phyloP scores from a whole-genome alignment of 2,329 filamentous ascomycete species.

The Fusarium newnesense region DNA sequence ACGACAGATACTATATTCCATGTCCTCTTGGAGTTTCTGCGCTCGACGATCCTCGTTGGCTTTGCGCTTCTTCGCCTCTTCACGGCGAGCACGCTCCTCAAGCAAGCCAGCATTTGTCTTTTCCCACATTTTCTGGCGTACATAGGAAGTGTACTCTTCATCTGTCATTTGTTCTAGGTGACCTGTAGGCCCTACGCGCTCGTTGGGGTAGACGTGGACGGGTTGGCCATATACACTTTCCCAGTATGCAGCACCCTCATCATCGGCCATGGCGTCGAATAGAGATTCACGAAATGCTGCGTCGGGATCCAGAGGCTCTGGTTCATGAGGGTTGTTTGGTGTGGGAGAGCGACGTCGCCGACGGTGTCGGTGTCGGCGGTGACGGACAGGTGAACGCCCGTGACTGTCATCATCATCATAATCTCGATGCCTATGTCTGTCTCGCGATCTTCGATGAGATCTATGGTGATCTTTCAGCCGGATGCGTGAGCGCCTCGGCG shows the following conservation, averaged over 20 bases:
- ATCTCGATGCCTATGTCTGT: conserved; percentile 16
- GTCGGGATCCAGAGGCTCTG: conserved; percentile 69
- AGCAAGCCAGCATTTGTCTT: conserved; percentile 86
- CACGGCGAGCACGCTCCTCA: conserved; percentile 75
- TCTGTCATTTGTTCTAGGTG: conserved; percentile 87
- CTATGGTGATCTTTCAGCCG: conserved; percentile 48
- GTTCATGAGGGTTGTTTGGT: conserved; percentile 59
- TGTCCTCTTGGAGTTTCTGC: conserved; percentile 66
- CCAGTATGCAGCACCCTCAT: conserved; percentile 96
- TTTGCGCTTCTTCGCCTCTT: conserved; percentile 62
- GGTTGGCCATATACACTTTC: conserved; percentile 96
- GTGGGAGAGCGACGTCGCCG: conserved; percentile 56
- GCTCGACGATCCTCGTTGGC: conserved; percentile 62
- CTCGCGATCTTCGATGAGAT: conserved; percentile 41
- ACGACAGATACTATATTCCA: conserved; percentile 75
- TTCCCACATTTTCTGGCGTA: conserved; percentile 94
- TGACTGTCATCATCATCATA: conserved; percentile 39
- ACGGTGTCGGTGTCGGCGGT: conserved; percentile 47
- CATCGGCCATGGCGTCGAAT: conserved; percentile 96
- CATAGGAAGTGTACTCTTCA: conserved; percentile 89
- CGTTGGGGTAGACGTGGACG: conserved; percentile 79
- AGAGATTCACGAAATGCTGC: conserved; percentile 90
- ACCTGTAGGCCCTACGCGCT: conserved; percentile 56
- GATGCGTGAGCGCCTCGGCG: conserved; percentile 47
- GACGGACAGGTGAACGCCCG: conserved; percentile 40